A percentile compares a stretch with the other conserved stretches of the same genome.
phyloP scores from a whole-genome alignment of 1,284 basidiomycete species.

The Cystobasidiaceae sp. region DNA sequence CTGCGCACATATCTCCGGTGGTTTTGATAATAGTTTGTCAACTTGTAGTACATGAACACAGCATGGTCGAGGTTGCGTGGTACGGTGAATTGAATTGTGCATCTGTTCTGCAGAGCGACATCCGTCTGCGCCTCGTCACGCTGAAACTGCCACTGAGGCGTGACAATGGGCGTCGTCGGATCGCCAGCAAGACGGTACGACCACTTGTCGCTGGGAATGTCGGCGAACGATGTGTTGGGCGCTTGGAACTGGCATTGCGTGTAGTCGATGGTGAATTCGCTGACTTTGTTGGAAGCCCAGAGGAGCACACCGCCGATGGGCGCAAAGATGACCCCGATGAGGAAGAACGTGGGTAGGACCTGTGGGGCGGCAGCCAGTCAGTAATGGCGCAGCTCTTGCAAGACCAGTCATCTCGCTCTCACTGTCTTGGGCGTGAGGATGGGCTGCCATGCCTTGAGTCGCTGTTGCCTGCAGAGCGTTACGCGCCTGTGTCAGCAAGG shows the following conservation, averaged over 20 bases:
- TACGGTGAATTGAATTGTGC: constrained; percentile 72
- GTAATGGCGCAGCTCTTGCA: background rate
- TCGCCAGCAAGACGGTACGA: constrained; percentile 55
- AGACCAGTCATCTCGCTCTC: background rate
- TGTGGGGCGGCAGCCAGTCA: background rate
- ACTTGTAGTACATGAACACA: constrained; percentile 94
- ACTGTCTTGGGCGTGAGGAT: constrained; percentile 94
- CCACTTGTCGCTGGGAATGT: constrained; percentile 63
- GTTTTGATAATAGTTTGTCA: constrained; percentile 74
- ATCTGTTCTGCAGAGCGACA: constrained; percentile 54
- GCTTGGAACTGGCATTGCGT: constrained; percentile 74
- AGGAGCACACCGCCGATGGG: constrained; percentile 78
- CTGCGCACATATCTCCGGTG: constrained; percentile 97
- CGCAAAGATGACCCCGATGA: constrained; percentile 89
- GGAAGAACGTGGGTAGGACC: constrained; percentile 86
- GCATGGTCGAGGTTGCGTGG: constrained; percentile 68
- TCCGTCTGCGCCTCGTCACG: constrained; percentile 23
- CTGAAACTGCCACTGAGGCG: constrained; percentile 39
- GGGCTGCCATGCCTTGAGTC: constrained; percentile 99
- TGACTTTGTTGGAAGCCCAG: constrained; percentile 80
- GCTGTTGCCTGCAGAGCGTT: constrained; percentile 99
- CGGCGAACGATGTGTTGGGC: constrained; percentile 53
- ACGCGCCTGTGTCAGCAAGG: constrained; percentile 51
- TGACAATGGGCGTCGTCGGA: constrained; percentile 12
- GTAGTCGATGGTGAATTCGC: constrained; percentile 93